Percentiles rank a stretch among this genome's conserved stretches.
These are phyloP conservation scores for Tuber melanosporum DNA, from an alignment of 495 filamentous ascomycete species.

Conservation along the genomic window DNA sequence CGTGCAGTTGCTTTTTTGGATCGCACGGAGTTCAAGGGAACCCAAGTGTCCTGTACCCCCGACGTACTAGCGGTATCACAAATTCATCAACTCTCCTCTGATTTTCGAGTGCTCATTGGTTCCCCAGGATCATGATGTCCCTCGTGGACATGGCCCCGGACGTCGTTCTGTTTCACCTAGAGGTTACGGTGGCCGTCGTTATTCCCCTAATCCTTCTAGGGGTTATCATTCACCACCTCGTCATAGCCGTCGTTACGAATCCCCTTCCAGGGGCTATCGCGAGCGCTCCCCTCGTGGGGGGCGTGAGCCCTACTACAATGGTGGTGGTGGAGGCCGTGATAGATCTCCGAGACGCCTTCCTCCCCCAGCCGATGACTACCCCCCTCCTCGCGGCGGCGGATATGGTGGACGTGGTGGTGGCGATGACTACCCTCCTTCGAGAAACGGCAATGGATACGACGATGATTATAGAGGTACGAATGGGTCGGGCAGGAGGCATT, in stretches of 20 bases:
- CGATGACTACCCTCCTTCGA: conserved; percentile 39
- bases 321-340: conserved; percentile 34
- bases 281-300: conserved; percentile 40
- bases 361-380: conserved; percentile 37
- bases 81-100: not conserved
- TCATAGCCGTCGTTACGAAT: conserved; percentile 38
- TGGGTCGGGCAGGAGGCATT: conserved; percentile 36
- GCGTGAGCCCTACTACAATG: conserved; percentile 19
- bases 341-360: conserved; percentile 33
- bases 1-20: conserved; percentile 90
- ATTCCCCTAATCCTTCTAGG: conserved; percentile 34
- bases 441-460: conserved; percentile 36
- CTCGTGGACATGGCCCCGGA: conserved; percentile 35
- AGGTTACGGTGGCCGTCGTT: conserved; percentile 35
- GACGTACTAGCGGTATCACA: conserved; percentile 55
- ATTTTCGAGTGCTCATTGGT: not conserved
- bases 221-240: conserved; percentile 41
- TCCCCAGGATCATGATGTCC: conserved; percentile 28
- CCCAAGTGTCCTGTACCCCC: conserved; percentile 69
- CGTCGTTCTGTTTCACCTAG: conserved; percentile 40
- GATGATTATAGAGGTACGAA: conserved; percentile 31
- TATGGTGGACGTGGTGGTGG: conserved; percentile 34
- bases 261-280: conserved; percentile 35
- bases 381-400: conserved; percentile 27
- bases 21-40: conserved; percentile 80